Percentiles rank a stretch among this genome's conserved stretches.
These are phyloP conservation scores for Boletus patriciae DNA, from an alignment of 768 basidiomycete species.

Conservation along the genomic window DNA sequence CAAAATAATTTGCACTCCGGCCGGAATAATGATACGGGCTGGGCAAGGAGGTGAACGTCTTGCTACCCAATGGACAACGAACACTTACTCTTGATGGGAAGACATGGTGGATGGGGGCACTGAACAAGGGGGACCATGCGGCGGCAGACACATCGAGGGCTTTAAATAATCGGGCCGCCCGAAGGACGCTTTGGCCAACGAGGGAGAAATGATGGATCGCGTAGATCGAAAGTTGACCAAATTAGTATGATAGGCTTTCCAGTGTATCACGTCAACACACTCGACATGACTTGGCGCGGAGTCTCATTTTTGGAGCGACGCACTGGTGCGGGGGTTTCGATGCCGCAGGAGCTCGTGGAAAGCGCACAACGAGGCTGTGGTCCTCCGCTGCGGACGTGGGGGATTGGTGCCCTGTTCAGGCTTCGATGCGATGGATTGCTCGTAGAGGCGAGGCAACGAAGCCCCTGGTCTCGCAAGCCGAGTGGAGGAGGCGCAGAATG, in stretches of 20 bases:
- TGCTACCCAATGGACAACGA: neutral
- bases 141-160: neutral
- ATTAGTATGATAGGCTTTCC: conserved; percentile 26
- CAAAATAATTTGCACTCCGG: conserved; percentile 1
- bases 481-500: conserved; percentile 18
- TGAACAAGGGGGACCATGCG: conserved; percentile 6
- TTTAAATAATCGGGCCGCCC: conserved; percentile 27
- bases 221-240: conserved; percentile 15
- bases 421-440: neutral
- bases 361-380: conserved; percentile 23
- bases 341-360: conserved; percentile 11
- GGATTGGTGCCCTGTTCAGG: conserved; percentile 1
- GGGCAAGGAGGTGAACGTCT: neutral
- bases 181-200: conserved; percentile 19
- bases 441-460: neutral
- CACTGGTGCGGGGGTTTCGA: neutral
- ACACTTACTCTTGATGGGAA: conserved; percentile 20
- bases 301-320: conserved; percentile 4
- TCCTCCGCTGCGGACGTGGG: conserved; percentile 15
- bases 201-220: conserved; percentile 20
- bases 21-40: conserved; percentile 8
- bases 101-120: conserved; percentile 20
- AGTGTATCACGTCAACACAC: conserved; percentile 28
- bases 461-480: neutral
- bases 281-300: conserved; percentile 2